Evolutionary conservation across 2,329 filamentous ascomycete genomes (phyloP).

Genomic region (Magnaporthiopsis incrustans): DNA sequence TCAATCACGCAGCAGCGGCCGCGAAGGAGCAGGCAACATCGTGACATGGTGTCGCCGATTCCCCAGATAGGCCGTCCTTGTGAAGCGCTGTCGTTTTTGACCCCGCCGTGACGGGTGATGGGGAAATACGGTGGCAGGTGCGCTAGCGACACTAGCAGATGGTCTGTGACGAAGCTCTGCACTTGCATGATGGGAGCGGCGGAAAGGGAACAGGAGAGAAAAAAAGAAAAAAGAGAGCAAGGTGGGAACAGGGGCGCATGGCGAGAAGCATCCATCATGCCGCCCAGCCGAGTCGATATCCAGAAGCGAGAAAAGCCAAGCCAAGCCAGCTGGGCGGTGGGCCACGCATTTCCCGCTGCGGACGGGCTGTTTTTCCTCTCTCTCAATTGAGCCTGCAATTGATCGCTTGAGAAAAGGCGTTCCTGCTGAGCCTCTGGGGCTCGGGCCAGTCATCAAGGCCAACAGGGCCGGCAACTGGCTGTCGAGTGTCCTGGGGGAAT

Average conservation of each 20-base stretch:
- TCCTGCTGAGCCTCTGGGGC: too few species aligned
- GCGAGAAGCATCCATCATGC: not conserved
- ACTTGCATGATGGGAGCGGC: too few species aligned
- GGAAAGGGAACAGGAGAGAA: not conserved
- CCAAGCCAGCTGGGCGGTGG: not conserved
- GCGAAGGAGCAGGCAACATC: not conserved
- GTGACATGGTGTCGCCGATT: not conserved
- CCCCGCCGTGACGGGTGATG: too few species aligned
- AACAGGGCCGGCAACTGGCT: slow-evolving; percentile 1
- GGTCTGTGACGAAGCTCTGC: too few species aligned
- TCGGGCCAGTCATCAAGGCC: not conserved
- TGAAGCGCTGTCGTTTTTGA: not conserved
- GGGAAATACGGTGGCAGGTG: not conserved
- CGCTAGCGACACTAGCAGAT: not conserved
- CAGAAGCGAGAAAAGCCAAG: not conserved
- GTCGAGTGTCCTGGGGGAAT: not conserved
- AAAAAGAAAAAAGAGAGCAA: not conserved
- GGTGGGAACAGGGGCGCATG: not conserved
- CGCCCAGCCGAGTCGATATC: not conserved
- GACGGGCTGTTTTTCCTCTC: too few species aligned
- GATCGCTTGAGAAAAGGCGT: too few species aligned
- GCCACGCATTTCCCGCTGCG: not conserved
- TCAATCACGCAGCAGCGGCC: not conserved
- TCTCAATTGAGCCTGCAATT: not conserved
- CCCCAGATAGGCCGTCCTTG: not conserved